These are phyloP conservation scores for Alternaria sp. DNA, from an alignment of 2,329 filamentous ascomycete species.

Conservation along the genomic window DNA sequence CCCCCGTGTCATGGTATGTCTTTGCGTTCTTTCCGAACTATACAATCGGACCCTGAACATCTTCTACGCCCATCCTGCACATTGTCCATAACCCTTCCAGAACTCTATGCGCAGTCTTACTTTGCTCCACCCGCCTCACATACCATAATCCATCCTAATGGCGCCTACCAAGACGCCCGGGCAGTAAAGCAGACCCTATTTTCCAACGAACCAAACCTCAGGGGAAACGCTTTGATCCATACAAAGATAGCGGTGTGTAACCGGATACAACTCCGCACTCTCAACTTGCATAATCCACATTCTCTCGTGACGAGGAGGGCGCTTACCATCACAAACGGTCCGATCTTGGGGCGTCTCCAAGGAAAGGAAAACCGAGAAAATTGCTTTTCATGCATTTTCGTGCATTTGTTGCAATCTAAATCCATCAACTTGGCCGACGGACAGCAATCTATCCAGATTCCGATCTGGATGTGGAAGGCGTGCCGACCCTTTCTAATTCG, in stretches of 20 bases:
- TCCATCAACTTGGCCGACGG: constrained; percentile 1
- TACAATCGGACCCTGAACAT: background rate
- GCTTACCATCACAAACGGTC: constrained; percentile 7
- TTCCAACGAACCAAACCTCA: background rate
- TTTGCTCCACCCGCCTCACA: background rate
- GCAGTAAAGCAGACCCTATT: background rate
- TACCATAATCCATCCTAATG: background rate
- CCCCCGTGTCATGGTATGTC: background rate
- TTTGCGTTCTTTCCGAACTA: background rate
- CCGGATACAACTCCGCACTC: constrained; percentile 4
- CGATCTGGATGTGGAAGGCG: background rate
- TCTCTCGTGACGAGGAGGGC: constrained; percentile 2
- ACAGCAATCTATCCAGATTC: background rate
- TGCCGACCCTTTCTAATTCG: background rate
- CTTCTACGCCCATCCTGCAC: background rate
- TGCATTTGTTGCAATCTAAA: constrained; percentile 7
- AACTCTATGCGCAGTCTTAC: background rate
- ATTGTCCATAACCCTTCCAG: background rate
- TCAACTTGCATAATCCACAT: constrained; percentile 1
- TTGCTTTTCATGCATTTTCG: constrained; percentile 4
- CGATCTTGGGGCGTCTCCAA: background rate
- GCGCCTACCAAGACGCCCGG: background rate
- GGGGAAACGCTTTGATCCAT: background rate
- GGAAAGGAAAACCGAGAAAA: background rate
- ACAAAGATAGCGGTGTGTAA: constrained; percentile 7